Evolutionary conservation across 352 stramenopile species (phyloP), one percentile per base, ranked within the genome.

Genomic region (Phytopythium helicoides): DNA sequence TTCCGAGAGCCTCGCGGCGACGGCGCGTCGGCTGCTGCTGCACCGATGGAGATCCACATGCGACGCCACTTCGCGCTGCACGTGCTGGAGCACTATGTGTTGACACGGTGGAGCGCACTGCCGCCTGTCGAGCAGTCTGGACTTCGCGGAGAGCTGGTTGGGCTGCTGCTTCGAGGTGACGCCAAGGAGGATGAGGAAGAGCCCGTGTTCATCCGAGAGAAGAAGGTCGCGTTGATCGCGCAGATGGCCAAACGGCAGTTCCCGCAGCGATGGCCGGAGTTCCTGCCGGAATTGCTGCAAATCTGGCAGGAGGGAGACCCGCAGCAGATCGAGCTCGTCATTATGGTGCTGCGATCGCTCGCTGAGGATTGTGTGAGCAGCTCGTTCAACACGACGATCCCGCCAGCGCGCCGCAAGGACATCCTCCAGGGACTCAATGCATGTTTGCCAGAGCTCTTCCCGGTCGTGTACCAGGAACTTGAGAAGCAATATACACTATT

Each of bases 161-260:
- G 71, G 4, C 54, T 92, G 31, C 62, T 90, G 34, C 51, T 90
- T 28, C 45, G 56, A 25, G 57, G 22, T 19, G 22, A 21, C 21
- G 14, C 18, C 39, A 12, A 28, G 5, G 54, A 26, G 45, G 47
- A 42, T 41, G 16, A 25, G 10, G 55, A 74, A 33, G 76, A 89
- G 39, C 82, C 82, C 0, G 66, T 79, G 18, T 92, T 86, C 51
- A 54, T 92, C 15, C 73, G 76, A 15, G 82, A 92, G 64, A 92
- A 92, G 63, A 87, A 90, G 26, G 82, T 92, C 4, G 53, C 74
- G 52, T 71, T 92, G 8, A 41, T 92, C 35, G 71, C 80, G 2
- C 67, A 87, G 55, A 81, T 92, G 11, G 82, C 77, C 22, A 92
- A 92, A 68, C 64, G 82, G 2, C 78, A 89, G 62, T 92, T 92